phyloP scores from a whole-genome alignment of 2,329 filamentous ascomycete genomes.

The Orbilia javanica region DNA sequence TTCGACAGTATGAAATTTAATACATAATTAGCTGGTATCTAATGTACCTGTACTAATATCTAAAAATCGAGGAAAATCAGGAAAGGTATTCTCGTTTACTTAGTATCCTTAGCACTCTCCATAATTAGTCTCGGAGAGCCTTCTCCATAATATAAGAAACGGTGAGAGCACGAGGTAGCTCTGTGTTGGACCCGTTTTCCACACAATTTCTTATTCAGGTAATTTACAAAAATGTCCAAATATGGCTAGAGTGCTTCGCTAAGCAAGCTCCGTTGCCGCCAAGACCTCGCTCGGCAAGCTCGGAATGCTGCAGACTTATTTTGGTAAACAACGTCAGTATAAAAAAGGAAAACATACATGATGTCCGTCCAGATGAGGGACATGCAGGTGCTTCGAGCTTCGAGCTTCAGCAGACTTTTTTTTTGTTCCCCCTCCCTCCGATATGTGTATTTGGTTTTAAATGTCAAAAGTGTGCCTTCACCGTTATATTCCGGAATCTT shows the following conservation, averaged over 20 bases:
- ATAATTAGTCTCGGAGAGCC: too few species aligned
- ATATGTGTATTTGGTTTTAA: not conserved
- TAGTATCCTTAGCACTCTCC: too few species aligned
- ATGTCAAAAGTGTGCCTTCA: not conserved
- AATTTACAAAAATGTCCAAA: not conserved
- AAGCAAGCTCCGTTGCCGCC: conserved; percentile 33
- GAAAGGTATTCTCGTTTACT: too few species aligned
- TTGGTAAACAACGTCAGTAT: conserved; percentile 41
- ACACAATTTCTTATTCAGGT: not conserved
- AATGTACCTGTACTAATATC: too few species aligned
- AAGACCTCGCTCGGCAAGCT: conserved; percentile 29
- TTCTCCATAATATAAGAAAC: too few species aligned
- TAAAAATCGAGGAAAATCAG: too few species aligned
- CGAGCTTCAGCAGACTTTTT: not conserved
- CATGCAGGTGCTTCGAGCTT: not conserved
- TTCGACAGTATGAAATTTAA: too few species aligned
- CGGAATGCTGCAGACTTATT: not conserved
- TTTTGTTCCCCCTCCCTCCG: not conserved
- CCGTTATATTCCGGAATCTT: not conserved
- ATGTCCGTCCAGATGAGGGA: too few species aligned
- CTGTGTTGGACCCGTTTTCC: not conserved
- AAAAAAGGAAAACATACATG: conserved; percentile 7
- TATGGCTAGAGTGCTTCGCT: not conserved
- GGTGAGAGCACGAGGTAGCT: too few species aligned
- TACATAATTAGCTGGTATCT: too few species aligned